Evolutionary conservation across 1,284 basidiomycete species (phyloP), one percentile per base, ranked within the genome.

Genomic region (Xerocomus minutiporus): DNA sequence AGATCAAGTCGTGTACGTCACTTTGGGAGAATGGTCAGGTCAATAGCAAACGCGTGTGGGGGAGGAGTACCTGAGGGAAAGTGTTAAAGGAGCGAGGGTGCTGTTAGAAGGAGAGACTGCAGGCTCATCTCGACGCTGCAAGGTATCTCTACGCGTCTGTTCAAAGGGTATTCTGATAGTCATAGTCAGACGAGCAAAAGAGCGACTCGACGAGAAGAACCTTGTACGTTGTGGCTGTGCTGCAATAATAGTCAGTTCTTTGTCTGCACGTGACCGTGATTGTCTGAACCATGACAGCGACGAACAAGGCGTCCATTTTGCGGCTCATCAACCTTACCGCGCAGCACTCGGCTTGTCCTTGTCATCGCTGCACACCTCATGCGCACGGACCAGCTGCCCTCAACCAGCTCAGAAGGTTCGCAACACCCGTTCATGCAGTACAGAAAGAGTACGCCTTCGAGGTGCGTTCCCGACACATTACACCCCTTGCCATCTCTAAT

Each of bases 381-480:
- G 50, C 59, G 43, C 80, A 78, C 57, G 65, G 65, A 8, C 52
- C 76, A 2, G 74, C 74, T 50, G 76, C 79, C 41, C 66, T 83
- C 36, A 81, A 73, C 60, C 84, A 87, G 65, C 71, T 90, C 57
- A 75, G 89, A 59, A 82, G 74, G 65, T 80, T 90, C 58, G 94
- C 93, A n/a, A 91, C 91, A 1, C 94, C 94, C 26, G 84, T 92
- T 12, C 81, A 91, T 50, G 63, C 71, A 4, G 75, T 85, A 8
- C 78, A 93, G 71, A 93, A 88, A 67, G 95, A 98, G 72, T 98
- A 97, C 69, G 95, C 95, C 0, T 98, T 97, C 64, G 95, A 98
- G 80, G 92, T 88, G 60, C 52, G 60, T 45, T 3, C 28, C 26
- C 13, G 11, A 2, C 41, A 2, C 13, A 3, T 43, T 13, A 1